Evolutionary conservation across 1,284 basidiomycete species (phyloP), one percentile per base, ranked within the genome.

Genomic region (Papiliotrema laurentii): DNA sequence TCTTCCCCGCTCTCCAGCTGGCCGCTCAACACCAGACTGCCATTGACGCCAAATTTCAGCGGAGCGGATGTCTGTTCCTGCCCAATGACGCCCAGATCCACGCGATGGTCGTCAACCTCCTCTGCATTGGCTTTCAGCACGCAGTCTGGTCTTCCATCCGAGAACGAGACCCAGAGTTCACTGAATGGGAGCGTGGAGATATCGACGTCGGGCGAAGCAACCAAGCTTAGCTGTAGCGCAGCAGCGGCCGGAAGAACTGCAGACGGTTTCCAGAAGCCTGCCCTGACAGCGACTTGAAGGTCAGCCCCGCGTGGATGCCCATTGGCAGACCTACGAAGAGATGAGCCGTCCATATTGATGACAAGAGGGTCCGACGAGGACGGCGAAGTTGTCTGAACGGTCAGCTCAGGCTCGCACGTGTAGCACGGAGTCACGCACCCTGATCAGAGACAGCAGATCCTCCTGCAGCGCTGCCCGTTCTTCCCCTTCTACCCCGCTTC

Each of bases 221-320:
- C 36, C 3, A 75, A 11, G 3, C 51, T 24, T 4, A 93, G 58
- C 63, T 93, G 89, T 70, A 88, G 92, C 0, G 85, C 79, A 0
- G 80, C 80, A 6, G 73, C 60, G 45, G 83, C 79, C n/a, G 78
- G 79, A 4, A 89, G 78, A 36, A 78, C 76, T 21, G 82, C 79
- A 51, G 83, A 78, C 0, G 79, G 56, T 9, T 77, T 68, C 83
- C 86, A 90, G 68, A 93, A 93, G 0, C 83, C 77, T 0, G 82
- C 72, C 19, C 75, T 77, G 0, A 81, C 78, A 34, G 83, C 75
- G 52, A 90, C 88, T n/a, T 90, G 55, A 30, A 41, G 11, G 34
- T 11, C 19, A 26, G 42, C 47, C 45, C 43, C 34, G 43, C 18
- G 16, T 13, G 45, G n/a, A n/a, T n/a, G 13, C 19, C n/a, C 21